A percentile compares a stretch with the other conserved stretches of the same genome.
phyloP scores from a whole-genome alignment of 2,329 filamentous ascomycete genomes.

The Chaetoscypha palmicola region DNA sequence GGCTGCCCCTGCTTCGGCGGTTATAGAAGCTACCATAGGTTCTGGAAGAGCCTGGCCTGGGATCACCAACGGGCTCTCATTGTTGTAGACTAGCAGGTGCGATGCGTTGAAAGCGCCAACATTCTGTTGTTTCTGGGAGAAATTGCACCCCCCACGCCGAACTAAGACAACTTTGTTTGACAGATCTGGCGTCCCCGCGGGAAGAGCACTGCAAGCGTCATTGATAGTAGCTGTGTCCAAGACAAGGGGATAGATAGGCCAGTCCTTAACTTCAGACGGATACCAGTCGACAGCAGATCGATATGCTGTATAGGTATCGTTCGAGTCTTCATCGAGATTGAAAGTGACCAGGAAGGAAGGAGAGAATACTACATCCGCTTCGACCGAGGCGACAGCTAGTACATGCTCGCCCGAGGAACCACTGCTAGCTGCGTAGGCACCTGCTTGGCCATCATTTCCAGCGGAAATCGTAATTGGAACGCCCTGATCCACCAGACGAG shows the following conservation, averaged over 20 bases:
- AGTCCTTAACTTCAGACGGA: not conserved
- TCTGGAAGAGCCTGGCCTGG: not conserved
- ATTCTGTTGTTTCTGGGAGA: not conserved
- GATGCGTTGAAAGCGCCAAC: not conserved
- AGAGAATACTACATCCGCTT: not conserved
- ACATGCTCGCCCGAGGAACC: slow-evolving; percentile 2
- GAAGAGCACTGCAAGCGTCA: not conserved
- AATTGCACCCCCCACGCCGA: slow-evolving; percentile 1
- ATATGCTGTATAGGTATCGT: not conserved
- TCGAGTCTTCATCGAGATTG: not conserved
- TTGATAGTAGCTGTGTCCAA: not conserved
- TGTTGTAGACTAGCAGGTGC: slow-evolving; percentile 1
- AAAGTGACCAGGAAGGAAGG: slow-evolving; percentile 1
- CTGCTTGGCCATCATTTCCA: not conserved
- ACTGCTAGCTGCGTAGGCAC: slow-evolving; percentile 1
- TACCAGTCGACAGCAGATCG: not conserved
- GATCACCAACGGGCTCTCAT: not conserved
- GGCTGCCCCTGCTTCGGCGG: not conserved
- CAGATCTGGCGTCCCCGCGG: not conserved
- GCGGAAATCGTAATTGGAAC: slow-evolving; percentile 3
- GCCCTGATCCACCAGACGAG: not conserved
- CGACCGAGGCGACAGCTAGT: slow-evolving; percentile 1
- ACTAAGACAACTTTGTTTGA: not conserved
- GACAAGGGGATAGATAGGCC: not conserved
- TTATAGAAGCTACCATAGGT: not conserved